Base-by-base conservation (phyloP, 345 rosid genomes). In the Eucalyptus camaldulensis region DNA sequence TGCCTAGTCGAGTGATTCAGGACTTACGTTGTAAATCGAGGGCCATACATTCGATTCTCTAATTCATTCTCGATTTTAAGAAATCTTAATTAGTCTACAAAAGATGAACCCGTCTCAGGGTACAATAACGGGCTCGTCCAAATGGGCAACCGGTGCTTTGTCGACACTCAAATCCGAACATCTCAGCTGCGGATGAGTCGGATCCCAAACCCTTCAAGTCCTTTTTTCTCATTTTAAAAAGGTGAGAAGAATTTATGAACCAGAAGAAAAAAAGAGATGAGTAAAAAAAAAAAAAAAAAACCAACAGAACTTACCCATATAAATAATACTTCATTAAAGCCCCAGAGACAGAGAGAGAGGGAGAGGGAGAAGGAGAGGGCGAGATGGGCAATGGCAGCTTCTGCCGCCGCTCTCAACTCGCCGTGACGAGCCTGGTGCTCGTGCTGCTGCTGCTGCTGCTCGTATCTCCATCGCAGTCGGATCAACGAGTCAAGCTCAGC, bases 401-500 rank as follows among this genome's bases (percentile, higher is more conserved):
- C 85, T 87, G 9, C 45, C 29, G 53, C 81, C 2, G 49, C 80
- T 50, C 49, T 60, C 25, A 27, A 37, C 72, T 81, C 31, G 16
- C 43, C 83, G 31, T 21, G 31, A 44, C 83, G 56, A 60, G 13
- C 49, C 88, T 49, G 40, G 22, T 86, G 43, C 72, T 62, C 50
- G 54, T 6, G 43, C 27, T 89, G 50, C 53, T 89, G 58, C 22
- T 88, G 54, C 47, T 49, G 69, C 62, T 69, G 85, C 47, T 60
- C 58, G 19, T 10, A 3, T 65, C 85, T 45, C 85, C 80, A 2
- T 69, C 90, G 50, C 50, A 13, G 53, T 45, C 88, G 24, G 58
- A 69, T 17, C 86, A 60, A 87, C 94, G 90, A 45, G 98, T 97
- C 13, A 93, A 92, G 1, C 53, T 97, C 85, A 94, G 96, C 88